Conservation (phyloP, 805 yeast genomes). For the Metschnikowia arizonensis region DNA sequence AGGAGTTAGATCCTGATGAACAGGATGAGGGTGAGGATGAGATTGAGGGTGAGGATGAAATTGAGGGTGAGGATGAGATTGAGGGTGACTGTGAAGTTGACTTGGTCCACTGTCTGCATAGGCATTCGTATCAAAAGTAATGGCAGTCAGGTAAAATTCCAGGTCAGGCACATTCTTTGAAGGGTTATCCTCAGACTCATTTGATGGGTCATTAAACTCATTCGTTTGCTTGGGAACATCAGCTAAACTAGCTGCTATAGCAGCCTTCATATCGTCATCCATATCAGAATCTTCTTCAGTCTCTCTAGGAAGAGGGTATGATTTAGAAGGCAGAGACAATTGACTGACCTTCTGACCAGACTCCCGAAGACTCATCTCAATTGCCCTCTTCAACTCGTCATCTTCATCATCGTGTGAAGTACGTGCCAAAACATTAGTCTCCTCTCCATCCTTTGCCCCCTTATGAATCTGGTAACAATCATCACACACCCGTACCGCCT, state of each 20-base stretch:
- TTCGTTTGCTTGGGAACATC: conserved; percentile 34
- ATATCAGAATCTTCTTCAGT: conserved; percentile 62
- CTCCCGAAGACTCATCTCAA: conserved; percentile 73
- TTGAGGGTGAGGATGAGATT: too few relatives aligned
- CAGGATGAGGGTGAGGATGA: too few relatives aligned
- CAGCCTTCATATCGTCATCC: conserved; percentile 82
- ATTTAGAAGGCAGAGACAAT: too few relatives aligned
- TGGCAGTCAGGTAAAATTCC: conserved; percentile 19
- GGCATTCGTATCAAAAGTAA: conserved; percentile 13
- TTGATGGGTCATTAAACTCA: background rate
- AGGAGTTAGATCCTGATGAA: conserved; percentile 41
- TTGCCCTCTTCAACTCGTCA: conserved; percentile 72
- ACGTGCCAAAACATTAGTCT: too few relatives aligned
- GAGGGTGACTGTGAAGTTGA: too few relatives aligned
- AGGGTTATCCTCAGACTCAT: conserved; percentile 11
- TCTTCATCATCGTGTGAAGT: conserved; percentile 51
- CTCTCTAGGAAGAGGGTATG: too few relatives aligned
- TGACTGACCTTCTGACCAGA: too few relatives aligned
- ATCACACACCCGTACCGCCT: conserved; percentile 92
- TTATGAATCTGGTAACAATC: conserved; percentile 67
- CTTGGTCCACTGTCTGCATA: conserved; percentile 4
- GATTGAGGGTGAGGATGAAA: too few relatives aligned
- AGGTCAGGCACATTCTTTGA: too few relatives aligned
- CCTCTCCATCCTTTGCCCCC: conserved; percentile 31
- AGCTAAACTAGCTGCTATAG: conserved; percentile 84